These are phyloP conservation scores for Trichoderma koningiopsis DNA, from an alignment of 2,329 filamentous ascomycete genomes.

Conservation along the genomic window DNA sequence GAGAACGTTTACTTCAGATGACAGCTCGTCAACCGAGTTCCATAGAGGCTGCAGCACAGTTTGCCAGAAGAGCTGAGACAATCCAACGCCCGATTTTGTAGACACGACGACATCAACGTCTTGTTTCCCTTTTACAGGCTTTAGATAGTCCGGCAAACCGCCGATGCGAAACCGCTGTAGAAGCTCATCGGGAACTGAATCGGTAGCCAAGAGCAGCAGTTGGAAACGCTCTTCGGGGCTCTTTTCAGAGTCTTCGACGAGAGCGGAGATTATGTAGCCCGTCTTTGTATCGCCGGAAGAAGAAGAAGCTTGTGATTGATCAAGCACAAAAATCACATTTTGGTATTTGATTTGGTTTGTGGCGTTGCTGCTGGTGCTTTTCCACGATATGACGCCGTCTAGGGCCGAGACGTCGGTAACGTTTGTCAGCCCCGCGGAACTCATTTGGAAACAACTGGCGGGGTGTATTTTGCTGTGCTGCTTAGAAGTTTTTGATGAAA, in stretches of 20 bases:
- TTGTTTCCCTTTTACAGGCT: slow-evolving; percentile 28
- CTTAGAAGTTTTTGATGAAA: background rate
- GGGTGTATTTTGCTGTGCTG: no score
- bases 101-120: slow-evolving; percentile 68
- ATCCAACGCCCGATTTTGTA: slow-evolving; percentile 63
- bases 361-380: slow-evolving; percentile 24
- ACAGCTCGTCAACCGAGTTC: slow-evolving; percentile 39
- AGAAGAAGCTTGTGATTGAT: slow-evolving; percentile 1
- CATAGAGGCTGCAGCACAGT: slow-evolving; percentile 60
- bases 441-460: no score
- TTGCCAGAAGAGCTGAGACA: slow-evolving; percentile 58
- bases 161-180: slow-evolving; percentile 41
- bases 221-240: slow-evolving; percentile 34
- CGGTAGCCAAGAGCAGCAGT: slow-evolving; percentile 36
- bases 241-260: slow-evolving; percentile 41
- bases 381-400: slow-evolving; percentile 36
- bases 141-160: slow-evolving; percentile 44
- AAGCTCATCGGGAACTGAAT: slow-evolving; percentile 42
- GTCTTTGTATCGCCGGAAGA: background rate
- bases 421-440: slow-evolving; percentile 11
- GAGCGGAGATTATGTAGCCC: slow-evolving; percentile 39
- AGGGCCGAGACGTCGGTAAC: slow-evolving; percentile 32
- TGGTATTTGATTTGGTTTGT: slow-evolving; percentile 28
- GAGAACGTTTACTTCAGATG: slow-evolving; percentile 45
- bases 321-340: slow-evolving; percentile 37